These are phyloP conservation scores for Penicillium occitanis DNA, from an alignment of 2,329 filamentous ascomycete genomes.

Conservation along the genomic window DNA sequence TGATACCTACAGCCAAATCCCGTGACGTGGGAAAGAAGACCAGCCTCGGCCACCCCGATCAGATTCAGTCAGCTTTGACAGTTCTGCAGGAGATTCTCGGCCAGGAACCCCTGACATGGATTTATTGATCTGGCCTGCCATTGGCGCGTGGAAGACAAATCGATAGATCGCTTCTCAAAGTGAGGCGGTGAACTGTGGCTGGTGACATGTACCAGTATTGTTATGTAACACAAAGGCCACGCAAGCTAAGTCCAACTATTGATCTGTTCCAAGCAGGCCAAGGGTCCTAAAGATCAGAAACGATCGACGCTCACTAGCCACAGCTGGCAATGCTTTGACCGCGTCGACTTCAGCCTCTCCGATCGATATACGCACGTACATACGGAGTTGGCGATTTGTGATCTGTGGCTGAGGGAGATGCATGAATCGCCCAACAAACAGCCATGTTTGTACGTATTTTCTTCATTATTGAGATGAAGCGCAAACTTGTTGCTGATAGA, in stretches of 20 bases:
- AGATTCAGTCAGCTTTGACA: not conserved
- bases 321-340: slow-evolving; percentile 8
- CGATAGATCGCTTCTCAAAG: slow-evolving; percentile 12
- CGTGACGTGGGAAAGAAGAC: not conserved
- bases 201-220: not conserved
- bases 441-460: not conserved
- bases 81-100: not conserved
- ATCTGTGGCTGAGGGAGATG: slow-evolving; percentile 20
- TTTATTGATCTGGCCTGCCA: not conserved
- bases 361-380: slow-evolving; percentile 4
- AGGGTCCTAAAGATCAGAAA: not conserved
- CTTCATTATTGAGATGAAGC: not conserved
- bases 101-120: not conserved
- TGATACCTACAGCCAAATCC: not conserved
- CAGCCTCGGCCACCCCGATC: not conserved
- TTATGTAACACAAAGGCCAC: not conserved
- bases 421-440: not conserved
- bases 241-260: slow-evolving; percentile 10
- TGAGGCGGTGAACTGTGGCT: slow-evolving; percentile 18
- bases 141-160: not conserved
- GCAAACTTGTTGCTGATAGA: not conserved
- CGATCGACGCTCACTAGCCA: slow-evolving; percentile 20
- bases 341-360: slow-evolving; percentile 11
- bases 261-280: not conserved
- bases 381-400: not conserved